Evolutionary conservation across 805 yeast species (phyloP).

Genomic region (Tetrapisispora fleetii): DNA sequence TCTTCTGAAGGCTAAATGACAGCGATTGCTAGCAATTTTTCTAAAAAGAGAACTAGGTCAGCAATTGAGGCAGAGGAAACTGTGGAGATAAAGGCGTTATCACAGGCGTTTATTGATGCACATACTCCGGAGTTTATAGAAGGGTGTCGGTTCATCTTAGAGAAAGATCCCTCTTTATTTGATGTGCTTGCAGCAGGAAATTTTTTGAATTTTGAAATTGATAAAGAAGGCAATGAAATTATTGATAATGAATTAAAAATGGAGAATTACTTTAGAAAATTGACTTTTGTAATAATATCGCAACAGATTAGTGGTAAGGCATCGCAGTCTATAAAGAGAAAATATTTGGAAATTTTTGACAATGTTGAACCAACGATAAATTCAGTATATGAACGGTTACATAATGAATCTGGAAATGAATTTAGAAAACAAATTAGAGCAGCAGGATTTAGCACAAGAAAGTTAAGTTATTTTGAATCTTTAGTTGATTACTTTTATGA

Average conservation of each 20-base stretch:
- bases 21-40: background rate
- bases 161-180: conserved; percentile 31
- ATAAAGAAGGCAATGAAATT: conserved; percentile 2
- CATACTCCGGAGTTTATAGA: conserved; percentile 29
- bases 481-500: conserved; percentile 42
- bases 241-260: conserved; percentile 5
- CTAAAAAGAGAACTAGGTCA: conserved; percentile 1
- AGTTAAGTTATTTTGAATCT: conserved; percentile 51
- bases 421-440: conserved; percentile 41
- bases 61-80: background rate
- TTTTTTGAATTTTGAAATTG: conserved; percentile 23
- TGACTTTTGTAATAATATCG: conserved; percentile 45
- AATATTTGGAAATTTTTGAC: conserved; percentile 34
- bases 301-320: conserved; percentile 80
- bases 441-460: conserved; percentile 62
- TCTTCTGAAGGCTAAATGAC: background rate
- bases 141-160: conserved; percentile 29
- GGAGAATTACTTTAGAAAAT: conserved; percentile 33
- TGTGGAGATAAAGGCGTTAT: conserved; percentile 6
- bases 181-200: conserved; percentile 17
- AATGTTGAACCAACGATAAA: conserved; percentile 36
- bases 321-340: conserved; percentile 51
- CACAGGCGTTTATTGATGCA: conserved; percentile 15
- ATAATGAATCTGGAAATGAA: conserved; percentile 35
- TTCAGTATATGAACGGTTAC: conserved; percentile 14